A percentile compares a stretch with the other conserved stretches of the same genome.
phyloP scores from a whole-genome alignment of 202 grass and related monocot species.

The Setaria italica region DNA sequence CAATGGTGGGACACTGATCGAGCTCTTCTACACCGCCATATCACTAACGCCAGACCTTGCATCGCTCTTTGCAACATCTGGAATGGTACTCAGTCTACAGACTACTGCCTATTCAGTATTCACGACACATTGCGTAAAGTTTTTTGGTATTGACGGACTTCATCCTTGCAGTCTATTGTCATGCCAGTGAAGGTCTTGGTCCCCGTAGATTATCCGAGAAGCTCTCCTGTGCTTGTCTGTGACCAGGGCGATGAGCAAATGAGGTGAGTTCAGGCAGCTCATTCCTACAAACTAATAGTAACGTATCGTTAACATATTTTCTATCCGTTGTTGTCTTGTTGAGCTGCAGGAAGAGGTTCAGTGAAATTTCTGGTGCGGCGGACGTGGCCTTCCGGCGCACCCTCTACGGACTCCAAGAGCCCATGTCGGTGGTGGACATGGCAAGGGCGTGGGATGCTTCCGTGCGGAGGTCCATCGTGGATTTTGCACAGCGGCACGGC shows the following conservation, averaged over 20 bases:
- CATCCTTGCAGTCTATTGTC: conserved; percentile 46
- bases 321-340: neutral
- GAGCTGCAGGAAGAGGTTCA: conserved; percentile 29
- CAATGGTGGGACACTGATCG: conserved; percentile 39
- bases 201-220: conserved; percentile 52
- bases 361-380: conserved; percentile 13
- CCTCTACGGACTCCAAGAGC: conserved; percentile 18
- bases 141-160: neutral
- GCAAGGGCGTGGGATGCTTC: conserved; percentile 53
- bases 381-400: neutral
- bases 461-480: conserved; percentile 25
- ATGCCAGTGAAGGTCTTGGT: conserved; percentile 50
- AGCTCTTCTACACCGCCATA: conserved; percentile 43
- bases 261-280: conserved; percentile 3
- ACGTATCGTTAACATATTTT: neutral
- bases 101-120: neutral
- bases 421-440: conserved; percentile 40
- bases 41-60: conserved; percentile 43
- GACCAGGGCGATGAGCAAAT: conserved; percentile 24
- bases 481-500: conserved; percentile 35
- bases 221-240: conserved; percentile 52
- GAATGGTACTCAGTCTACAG: conserved; percentile 39
- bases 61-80: conserved; percentile 24
- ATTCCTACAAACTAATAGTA: neutral
- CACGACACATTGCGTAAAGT: neutral